A percentile compares a stretch with the other conserved stretches of the same genome.
phyloP scores from a whole-genome alignment of 169 alveolate genomes.

The Blepharisma undulans region DNA sequence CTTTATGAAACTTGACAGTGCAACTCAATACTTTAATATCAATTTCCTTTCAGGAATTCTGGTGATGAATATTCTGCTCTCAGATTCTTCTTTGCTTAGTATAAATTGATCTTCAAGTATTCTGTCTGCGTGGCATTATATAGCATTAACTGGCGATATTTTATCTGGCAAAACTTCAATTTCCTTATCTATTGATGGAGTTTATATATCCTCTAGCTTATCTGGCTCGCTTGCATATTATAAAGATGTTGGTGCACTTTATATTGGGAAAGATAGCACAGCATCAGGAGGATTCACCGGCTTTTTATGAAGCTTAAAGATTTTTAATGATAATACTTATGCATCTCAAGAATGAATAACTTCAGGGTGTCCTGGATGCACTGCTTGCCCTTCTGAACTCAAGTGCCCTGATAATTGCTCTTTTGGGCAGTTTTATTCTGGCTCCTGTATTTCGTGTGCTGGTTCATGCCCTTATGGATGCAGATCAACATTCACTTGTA shows the following conservation, averaged over 20 bases:
- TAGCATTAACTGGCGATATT: background rate
- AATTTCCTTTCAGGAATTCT: background rate
- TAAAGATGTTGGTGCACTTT: background rate
- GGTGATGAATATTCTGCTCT: background rate
- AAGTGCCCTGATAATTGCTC: background rate
- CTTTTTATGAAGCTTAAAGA: background rate
- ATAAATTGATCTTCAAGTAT: background rate
- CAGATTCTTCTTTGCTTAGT: background rate
- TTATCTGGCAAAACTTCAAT: background rate
- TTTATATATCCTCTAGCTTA: background rate
- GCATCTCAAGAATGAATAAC: background rate
- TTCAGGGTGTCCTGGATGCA: background rate
- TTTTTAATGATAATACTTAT: background rate
- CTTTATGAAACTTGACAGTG: background rate
- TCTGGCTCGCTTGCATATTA: background rate
- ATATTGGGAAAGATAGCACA: background rate
- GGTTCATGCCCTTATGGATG: background rate
- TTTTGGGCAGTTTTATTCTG: background rate
- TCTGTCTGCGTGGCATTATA: background rate
- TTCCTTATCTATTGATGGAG: background rate
- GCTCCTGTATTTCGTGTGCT: background rate
- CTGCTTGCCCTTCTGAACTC: background rate
- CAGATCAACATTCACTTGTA: background rate
- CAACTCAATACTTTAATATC: background rate
- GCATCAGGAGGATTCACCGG: background rate